Evolutionary conservation across 352 stramenopile species (phyloP), one percentile per base, ranked within the genome.

Genomic region (Phytopythium kandeliae): DNA sequence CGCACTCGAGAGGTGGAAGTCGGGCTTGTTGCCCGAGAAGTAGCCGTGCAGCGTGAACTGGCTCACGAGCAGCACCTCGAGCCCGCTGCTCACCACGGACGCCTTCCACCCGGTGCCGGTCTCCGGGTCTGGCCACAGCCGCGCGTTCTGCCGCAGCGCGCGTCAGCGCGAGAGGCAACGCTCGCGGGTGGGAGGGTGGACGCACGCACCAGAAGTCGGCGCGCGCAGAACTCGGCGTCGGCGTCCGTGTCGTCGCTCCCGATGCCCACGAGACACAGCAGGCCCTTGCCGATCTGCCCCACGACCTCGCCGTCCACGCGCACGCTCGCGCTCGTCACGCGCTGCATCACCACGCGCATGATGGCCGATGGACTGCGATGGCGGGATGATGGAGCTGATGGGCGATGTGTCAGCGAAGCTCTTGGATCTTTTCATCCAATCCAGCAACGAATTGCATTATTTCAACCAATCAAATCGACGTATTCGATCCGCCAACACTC

Each of bases 1-100:
- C 74, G 52, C 73, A 92, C 84, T 95, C 19, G 82, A 70, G 54
- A 92, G 68, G 48, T 93, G 84, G 58, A 86, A 95, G 58, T 95
- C 81, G 22, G 84, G 84, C 41, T 92, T 95, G 71, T 95, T 95
- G 58, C 84, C 84, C 1, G 59, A 55, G 38, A 95, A 84, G 56
- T 81, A 88, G 15, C 79, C 80, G 55, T 90, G 71, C 37, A 95
- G 67, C 38, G 84, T 95, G 62, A 95, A 95, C 58, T 95, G 84
- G 57, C 82, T 93, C 50, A 95, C 80, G n/a, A 95, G 56, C 36
- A 95, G 58, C 61, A 95, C 74, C n/a, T 92, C 73, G 44, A 71
- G 79, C 45, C 69, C 76, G 31, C 85, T 86, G 31, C 44, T 70
- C 36, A 70, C 74, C 45, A 89, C 58, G 4, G 81, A 92, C 19